Evolutionary conservation across 129 eudicot species (phyloP).

Genomic region (Lactuca saligna): DNA sequence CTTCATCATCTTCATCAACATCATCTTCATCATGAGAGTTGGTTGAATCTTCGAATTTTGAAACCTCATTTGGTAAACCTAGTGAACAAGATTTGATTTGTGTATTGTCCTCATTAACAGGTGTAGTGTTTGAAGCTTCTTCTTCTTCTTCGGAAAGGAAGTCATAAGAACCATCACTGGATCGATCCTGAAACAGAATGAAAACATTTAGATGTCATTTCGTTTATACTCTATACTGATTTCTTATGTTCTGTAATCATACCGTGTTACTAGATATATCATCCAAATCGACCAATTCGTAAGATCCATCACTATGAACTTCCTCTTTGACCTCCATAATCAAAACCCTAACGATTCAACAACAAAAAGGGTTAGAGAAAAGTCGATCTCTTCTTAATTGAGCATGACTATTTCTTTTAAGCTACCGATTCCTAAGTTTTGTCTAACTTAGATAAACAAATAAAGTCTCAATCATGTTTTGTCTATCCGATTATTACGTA

Average conservation of each 20-base stretch:
- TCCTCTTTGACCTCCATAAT: constrained; percentile 35
- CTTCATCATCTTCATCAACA: neutral
- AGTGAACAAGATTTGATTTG: neutral
- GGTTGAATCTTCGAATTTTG: neutral
- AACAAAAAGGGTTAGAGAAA: neutral
- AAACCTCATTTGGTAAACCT: neutral
- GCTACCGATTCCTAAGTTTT: no score
- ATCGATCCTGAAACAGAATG: constrained; percentile 31
- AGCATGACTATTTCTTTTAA: no score
- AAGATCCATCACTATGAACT: constrained; percentile 46
- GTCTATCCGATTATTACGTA: no score
- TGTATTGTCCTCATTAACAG: constrained; percentile 23
- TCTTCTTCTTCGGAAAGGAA: constrained; percentile 26
- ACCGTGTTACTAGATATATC: constrained; percentile 26
- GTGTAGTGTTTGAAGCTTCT: neutral
- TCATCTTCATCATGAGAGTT: constrained; percentile 2
- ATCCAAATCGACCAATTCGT: constrained; percentile 32
- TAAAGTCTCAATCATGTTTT: no score
- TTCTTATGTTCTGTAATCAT: constrained; percentile 6
- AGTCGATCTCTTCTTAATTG: no score
- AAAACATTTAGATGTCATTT: neutral
- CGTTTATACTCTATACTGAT: constrained; percentile 9
- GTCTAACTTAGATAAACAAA: no score
- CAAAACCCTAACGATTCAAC: neutral
- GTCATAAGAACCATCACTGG: constrained; percentile 38